Base-by-base conservation (phyloP, 139 green algal genomes). In the Axilococcus clingmanii region DNA sequence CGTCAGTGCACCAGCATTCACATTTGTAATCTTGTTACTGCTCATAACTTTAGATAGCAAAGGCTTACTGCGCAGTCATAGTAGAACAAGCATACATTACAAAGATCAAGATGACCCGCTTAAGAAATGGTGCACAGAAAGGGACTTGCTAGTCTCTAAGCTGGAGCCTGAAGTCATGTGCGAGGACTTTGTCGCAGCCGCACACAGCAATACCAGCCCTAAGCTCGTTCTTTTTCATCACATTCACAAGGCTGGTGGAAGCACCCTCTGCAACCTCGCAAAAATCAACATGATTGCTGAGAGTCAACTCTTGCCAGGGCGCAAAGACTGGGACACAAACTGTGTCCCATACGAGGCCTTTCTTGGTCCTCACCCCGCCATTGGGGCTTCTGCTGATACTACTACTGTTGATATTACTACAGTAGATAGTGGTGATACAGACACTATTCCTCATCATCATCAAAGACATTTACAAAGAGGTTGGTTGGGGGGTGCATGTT, bases 211-310 rank as follows among this genome's bases (percentile, higher is more conserved):
- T 38, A 17, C 33, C 12, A 38, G 33, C 33, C 9, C 9, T 8
- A 43, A 29, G 7, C 48, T 35, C 0, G 11, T 65, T 12, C 33
- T 65, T 1, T 65, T 65, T 33, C 55, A 65, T 34, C 57, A 65
- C 6, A 35, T 65, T 11, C 57, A 65, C 47, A 65, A 65, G 23
- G 57, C 57, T 8, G 57, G 47, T 25, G 57, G 57, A n/a, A 35
- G 9, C 43, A 65, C 57, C 2, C 19, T 65, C 9, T 65, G 57
- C 47, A 4, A 41, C 25, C 32, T 65, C 12, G 57, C 43, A 4
- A 32, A 45, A 5, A 37, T 6, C 4, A 65, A 65, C 27, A 65
- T 57, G 45, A 33, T 0, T 20, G 57, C 44, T 7, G 57, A 59
- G 25, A 40, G 34, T 5, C 30, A 38, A 0, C 7, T 9, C 8